Base-by-base conservation (phyloP, 768 basidiomycete species). In the Lepiota subincarnata region DNA sequence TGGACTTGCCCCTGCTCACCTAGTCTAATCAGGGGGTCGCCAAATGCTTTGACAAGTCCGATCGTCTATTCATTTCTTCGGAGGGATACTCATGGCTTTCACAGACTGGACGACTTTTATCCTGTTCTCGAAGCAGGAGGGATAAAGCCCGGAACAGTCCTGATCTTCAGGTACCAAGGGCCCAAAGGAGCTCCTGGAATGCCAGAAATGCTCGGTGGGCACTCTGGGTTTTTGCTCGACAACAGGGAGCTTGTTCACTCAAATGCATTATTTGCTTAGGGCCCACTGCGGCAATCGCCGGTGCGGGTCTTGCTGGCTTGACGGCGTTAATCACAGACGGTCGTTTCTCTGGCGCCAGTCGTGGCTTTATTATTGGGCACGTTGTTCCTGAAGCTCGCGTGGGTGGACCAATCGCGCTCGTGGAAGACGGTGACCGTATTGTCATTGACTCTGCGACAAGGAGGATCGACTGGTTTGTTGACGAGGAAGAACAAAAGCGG, bases 151-250 rank as follows among this genome's bases (percentile, higher is more conserved):
- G 91, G 92, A 0, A 86, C 73, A 65, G 82, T 89, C 37, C 72
- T 92, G 54, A 83, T 94, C 41, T 86, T 94, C 73, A 79, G 92
- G 55, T 94, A 93, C 67, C 88, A 89, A 70, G 92, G 92, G 11
- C 91, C 92, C 0, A 92, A 89, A 66, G 91, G 92, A 22, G 92
- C 82, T n/a, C 92, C 90, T 22, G 92, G 92, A 19, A 92, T 92
- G 90, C 92, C 92, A 7, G 91, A 94, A 73, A 78, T 77, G 76
- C 63, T 77, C 6, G 76, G 72, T 74, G 65, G 41, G 50, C 18
- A 26, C 8, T 22, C 13, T 19, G 16, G 31, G 12, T 31, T 19
- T 1, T 35, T 35, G n/a, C 16, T 42, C 31, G 10, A 31, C 31
- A 24, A 31, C 31, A 31, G 31, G 1, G 31, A 41, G 28, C 34